Percentiles rank a stretch among this genome's conserved stretches.
Conservation (phyloP, 805 yeast species). For the Hermanozyma aechmeae region DNA sequence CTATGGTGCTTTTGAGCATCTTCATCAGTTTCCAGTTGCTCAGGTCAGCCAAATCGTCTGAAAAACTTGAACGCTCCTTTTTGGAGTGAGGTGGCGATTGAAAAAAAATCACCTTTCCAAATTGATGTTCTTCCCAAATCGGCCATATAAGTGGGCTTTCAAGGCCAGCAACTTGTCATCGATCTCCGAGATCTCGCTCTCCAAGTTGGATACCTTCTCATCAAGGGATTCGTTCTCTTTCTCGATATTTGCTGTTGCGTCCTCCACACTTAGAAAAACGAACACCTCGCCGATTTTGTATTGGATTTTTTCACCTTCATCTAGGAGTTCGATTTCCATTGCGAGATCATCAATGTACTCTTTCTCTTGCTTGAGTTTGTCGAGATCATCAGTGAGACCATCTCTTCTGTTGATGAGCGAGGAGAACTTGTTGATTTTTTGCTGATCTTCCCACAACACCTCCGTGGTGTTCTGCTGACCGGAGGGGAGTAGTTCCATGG, state of each 20-base stretch:
- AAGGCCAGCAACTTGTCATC: slow-evolving; percentile 49
- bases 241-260: slow-evolving; percentile 64
- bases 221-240: slow-evolving; percentile 47
- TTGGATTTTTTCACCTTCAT: slow-evolving; percentile 58
- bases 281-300: slow-evolving; percentile 80
- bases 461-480: slow-evolving; percentile 49
- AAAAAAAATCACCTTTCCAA: slow-evolving; percentile 46
- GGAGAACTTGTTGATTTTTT: slow-evolving; percentile 80
- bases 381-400: slow-evolving; percentile 39
- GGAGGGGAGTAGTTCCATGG: slow-evolving; percentile 42
- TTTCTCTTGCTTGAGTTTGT: slow-evolving; percentile 52
- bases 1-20: too few species aligned
- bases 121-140: slow-evolving; percentile 84
- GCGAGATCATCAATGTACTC: slow-evolving; percentile 84
- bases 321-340: slow-evolving; percentile 78
- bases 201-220: slow-evolving; percentile 35
- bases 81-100: too few species aligned
- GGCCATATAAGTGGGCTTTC: slow-evolving; percentile 72
- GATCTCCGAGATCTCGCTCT: slow-evolving; percentile 38
- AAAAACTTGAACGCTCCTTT: too few species aligned
- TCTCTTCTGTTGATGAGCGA: slow-evolving; percentile 70
- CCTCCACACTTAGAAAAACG: slow-evolving; percentile 55
- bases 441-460: slow-evolving; percentile 80
- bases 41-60: too few species aligned
- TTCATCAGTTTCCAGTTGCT: too few species aligned